Evolutionary conservation across 352 stramenopile genomes (phyloP), one percentile per base, ranked within the genome.

Genomic region (Phytophthora vignae): DNA sequence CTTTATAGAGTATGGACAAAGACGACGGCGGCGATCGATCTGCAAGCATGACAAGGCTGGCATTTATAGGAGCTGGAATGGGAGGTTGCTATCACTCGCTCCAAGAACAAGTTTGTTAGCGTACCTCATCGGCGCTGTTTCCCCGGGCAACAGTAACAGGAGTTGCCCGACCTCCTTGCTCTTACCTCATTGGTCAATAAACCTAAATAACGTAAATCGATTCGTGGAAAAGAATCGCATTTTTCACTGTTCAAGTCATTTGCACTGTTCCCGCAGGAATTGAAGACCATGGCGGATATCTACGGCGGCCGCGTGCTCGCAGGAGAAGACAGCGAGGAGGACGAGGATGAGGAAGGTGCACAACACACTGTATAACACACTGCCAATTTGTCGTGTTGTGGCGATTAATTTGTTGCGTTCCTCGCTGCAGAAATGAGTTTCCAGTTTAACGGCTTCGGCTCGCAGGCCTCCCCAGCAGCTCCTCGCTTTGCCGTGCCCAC

Each of bases 311-410:
- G 87, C 52, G 87, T 94, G 53, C 79, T 91, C 9, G 84, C 83
- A 55, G 87, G 87, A 49, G 87, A 94, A 74, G 87, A 94, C 77
- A 94, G 87, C 69, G 87, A 94, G 73, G 83, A 93, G 55, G 84
- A 90, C 19, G 83, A 92, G 8, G 84, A 92, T 55, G 83, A 91
- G n/a, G 69, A 77, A 77, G 78, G 78, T 83, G 42, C 4, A 31
- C 8, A 12, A 1, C 7, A 17, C 3, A 19, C 21, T 14, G 40
- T 0, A 3, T 17, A 21, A 1, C 27, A n/a, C 15, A 42, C 14
- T 1, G 15, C 1, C 27, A 29, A 10, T 7, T 19, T 11, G 0
- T 10, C 17, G 8, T 6, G 27, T 38, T 21, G 21, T n/a, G 2
- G 17, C 9, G 33, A 55, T 74, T 22, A 64, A 73, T 64, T 2